Conservation (phyloP, 371 early-diverging fungal species). For the Mortierella sp. region DNA sequence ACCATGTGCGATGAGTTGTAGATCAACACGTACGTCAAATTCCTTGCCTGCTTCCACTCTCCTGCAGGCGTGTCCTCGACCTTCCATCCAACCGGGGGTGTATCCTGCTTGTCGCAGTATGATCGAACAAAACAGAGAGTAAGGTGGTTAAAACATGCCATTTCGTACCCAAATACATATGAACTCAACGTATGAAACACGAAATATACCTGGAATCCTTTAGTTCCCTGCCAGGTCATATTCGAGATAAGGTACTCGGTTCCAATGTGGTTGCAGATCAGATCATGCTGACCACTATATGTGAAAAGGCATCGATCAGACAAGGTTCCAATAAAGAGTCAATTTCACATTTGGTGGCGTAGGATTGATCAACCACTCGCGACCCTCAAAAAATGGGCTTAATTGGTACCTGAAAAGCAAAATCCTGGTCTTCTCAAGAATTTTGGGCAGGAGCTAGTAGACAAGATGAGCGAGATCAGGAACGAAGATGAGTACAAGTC, state of each 20-base stretch:
- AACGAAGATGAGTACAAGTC: background rate
- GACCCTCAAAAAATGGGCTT: too few species aligned
- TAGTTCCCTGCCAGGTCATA: constrained; percentile 81
- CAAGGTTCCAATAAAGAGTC: background rate
- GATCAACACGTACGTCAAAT: constrained; percentile 79
- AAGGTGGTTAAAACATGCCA: background rate
- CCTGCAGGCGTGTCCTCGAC: constrained; percentile 74
- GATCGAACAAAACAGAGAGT: background rate
- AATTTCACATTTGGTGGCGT: background rate
- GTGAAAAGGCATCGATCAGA: background rate
- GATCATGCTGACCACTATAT: constrained; percentile 84
- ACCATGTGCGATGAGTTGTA: constrained; percentile 88
- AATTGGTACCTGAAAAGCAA: constrained; percentile 70
- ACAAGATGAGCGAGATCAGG: background rate
- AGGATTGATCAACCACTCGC: too few species aligned
- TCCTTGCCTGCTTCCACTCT: constrained; percentile 69
- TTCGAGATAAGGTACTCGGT: constrained; percentile 77
- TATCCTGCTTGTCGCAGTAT: constrained; percentile 19
- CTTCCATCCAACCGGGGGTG: constrained; percentile 63
- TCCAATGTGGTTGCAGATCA: constrained; percentile 87
- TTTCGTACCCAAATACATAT: background rate
- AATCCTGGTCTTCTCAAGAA: constrained; percentile 70
- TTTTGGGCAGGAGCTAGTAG: constrained; percentile 65
- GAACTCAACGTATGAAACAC: background rate
- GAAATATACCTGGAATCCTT: constrained; percentile 71